Evolutionary conservation across 371 early-diverging fungal genomes (phyloP).

Genomic region (Mortierella sp.): DNA sequence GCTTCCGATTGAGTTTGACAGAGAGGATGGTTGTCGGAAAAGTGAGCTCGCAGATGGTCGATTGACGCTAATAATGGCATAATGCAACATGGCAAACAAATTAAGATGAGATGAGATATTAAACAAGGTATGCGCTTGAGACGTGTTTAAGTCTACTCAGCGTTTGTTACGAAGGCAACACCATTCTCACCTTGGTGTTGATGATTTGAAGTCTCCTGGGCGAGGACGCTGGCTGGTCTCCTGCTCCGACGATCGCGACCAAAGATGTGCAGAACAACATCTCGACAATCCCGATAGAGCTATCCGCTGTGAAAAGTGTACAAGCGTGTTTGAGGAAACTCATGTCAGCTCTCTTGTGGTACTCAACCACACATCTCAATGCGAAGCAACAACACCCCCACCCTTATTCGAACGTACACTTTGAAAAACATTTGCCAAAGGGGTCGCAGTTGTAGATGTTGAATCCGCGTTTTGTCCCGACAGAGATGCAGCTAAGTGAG

Average conservation of each 20-base stretch:
- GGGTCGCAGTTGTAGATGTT: conserved; percentile 96
- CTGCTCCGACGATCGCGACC: conserved; percentile 97
- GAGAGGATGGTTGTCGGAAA: conserved; percentile 93
- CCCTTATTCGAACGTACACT: conserved; percentile 63
- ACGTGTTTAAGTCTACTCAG: not conserved
- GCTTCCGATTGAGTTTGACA: conserved; percentile 94
- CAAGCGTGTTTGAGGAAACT: not conserved
- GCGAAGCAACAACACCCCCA: not conserved
- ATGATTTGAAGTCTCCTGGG: conserved; percentile 93
- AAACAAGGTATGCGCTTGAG: not conserved
- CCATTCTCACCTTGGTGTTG: conserved; percentile 89
- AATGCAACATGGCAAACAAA: not conserved
- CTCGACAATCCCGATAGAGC: conserved; percentile 94
- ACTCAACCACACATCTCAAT: not conserved
- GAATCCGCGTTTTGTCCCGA: conserved; percentile 90
- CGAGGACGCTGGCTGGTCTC: conserved; percentile 90
- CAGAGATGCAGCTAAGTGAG: conserved; percentile 86
- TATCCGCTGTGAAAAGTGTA: conserved; percentile 67
- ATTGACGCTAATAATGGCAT: conserved; percentile 77
- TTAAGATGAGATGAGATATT: not conserved
- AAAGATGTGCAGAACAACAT: conserved; percentile 97
- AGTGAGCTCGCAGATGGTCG: conserved; percentile 96
- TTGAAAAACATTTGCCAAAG: conserved; percentile 92
- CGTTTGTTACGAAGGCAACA: not conserved
- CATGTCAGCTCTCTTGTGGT: not conserved